Evolutionary conservation across 768 basidiomycete species (phyloP).

Genomic region (Suillus clintonianus): DNA sequence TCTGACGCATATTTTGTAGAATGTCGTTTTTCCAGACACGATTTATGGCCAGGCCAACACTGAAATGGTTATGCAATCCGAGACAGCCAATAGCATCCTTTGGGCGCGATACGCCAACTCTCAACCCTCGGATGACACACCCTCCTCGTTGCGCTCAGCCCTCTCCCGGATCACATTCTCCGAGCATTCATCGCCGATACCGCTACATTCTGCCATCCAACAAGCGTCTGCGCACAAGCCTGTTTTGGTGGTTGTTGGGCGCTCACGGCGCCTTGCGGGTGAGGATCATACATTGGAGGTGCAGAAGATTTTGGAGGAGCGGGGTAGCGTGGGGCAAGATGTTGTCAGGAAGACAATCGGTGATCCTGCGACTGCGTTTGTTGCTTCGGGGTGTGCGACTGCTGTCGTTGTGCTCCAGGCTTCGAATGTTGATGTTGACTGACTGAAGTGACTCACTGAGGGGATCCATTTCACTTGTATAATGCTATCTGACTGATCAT

Average conservation of each 20-base stretch:
- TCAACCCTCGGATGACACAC: conserved; percentile 9
- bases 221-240: conserved; percentile 39
- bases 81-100: conserved; percentile 78
- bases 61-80: conserved; percentile 68
- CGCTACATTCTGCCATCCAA: conserved; percentile 58
- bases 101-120: conserved; percentile 65
- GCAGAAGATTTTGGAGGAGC: conserved; percentile 42
- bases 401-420: conserved; percentile 75
- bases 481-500: too few species aligned
- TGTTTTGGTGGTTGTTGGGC: conserved; percentile 69
- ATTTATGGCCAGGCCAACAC: conserved; percentile 68
- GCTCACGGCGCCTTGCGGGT: conserved; percentile 69
- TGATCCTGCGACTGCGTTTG: conserved; percentile 78
- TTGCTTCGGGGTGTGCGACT: conserved; percentile 57
- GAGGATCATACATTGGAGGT: conserved; percentile 65
- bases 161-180: conserved; percentile 69
- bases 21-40: conserved; percentile 62
- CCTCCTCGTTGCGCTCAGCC: conserved; percentile 30
- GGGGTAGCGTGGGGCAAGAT: conserved; percentile 10
- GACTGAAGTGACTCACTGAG: background rate
- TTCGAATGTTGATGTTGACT: conserved; percentile 27
- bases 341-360: conserved; percentile 79
- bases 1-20: conserved; percentile 32
- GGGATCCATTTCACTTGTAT: too few species aligned
- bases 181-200: conserved; percentile 47